Base-by-base conservation (phyloP, 495 filamentous ascomycete species). In the Neurospora intermedia region DNA sequence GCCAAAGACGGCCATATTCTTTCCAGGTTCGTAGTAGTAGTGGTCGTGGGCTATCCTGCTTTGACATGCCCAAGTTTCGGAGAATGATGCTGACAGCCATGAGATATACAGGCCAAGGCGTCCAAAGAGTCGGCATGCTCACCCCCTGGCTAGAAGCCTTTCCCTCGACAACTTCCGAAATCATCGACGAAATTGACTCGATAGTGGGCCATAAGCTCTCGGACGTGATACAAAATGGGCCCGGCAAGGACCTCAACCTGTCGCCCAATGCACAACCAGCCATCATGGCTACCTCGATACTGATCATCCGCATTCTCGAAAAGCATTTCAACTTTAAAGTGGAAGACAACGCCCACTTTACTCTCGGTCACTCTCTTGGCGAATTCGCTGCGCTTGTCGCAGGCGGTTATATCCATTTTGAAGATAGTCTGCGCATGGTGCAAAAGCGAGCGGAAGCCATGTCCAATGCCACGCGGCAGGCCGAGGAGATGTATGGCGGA, bases 211-310 rank as follows among this genome's bases (percentile, higher is more conserved):
- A 90, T 75, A 83, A 86, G 76, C 84, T 97, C 38, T 92, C 93
- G 43, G 83, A 85, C n/a, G 87, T 95, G 72, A 97, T 99, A 76
- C 87, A 88, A 43, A 83, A 92, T 1, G 95, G 96, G 0, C 92
- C 96, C 0, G 91, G 90, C 75, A 87, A 87, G 27, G 83, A 84
- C 23, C 87, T 99, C 73, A 95, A 92, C 45, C 87, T 88, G 69
- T 98, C 96, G 15, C 89, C 91, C 73, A 93, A 97, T 78, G 91
- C 96, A 11, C 96, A 99, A 81, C 96, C 96, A 0, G 95, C 96
- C 69, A 96, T 98, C 80, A 95, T 99, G 91, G 92, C 94, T 16
- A 93, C 93, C 6, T 96, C 93, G 35, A 88, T 98, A 76, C 84
- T 97, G 35, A 97, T 98, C 75, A 88, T 98, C 43, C 91, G 93